Evolutionary conservation across 495 filamentous ascomycete species (phyloP).

Genomic region (Aspergillus baeticus): DNA sequence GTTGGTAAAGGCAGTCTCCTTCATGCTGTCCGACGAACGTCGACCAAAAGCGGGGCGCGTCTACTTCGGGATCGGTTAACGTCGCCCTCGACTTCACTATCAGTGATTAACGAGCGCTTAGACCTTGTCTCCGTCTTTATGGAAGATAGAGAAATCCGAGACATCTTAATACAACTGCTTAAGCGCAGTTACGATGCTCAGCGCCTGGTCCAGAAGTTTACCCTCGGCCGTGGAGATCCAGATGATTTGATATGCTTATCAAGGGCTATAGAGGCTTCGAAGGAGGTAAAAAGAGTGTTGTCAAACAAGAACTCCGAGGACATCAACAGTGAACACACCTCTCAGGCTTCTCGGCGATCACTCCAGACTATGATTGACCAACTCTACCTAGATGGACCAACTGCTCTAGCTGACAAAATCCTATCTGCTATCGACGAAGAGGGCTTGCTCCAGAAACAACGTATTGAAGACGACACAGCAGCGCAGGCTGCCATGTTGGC

Average conservation of each 20-base stretch:
- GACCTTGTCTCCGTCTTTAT: conserved; percentile 79
- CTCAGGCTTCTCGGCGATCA: neutral
- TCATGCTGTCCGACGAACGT: conserved; percentile 82
- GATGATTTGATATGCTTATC: conserved; percentile 86
- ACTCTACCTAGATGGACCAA: conserved; percentile 67
- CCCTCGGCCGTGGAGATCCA: conserved; percentile 86
- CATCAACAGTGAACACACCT: conserved; percentile 19
- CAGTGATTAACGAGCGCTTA: conserved; percentile 74
- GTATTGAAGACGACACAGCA: conserved; percentile 67
- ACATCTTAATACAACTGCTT: conserved; percentile 65
- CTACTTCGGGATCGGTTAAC: conserved; percentile 79
- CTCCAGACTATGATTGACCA: conserved; percentile 56
- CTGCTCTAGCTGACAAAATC: conserved; percentile 67
- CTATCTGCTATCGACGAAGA: conserved; percentile 87
- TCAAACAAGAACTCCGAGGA: conserved; percentile 1
- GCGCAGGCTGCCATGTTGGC: conserved; percentile 67
- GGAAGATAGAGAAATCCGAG: conserved; percentile 58
- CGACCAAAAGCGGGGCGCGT: conserved; percentile 85
- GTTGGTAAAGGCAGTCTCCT: conserved; percentile 78
- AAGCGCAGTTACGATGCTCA: conserved; percentile 81
- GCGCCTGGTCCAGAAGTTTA: conserved; percentile 88
- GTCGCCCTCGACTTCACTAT: conserved; percentile 80
- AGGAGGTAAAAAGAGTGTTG: conserved; percentile 59
- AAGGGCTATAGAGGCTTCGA: conserved; percentile 75
- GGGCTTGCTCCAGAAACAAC: conserved; percentile 75